Conservation (phyloP, 169 alveolate genomes). For the Miamiensis avidus region DNA sequence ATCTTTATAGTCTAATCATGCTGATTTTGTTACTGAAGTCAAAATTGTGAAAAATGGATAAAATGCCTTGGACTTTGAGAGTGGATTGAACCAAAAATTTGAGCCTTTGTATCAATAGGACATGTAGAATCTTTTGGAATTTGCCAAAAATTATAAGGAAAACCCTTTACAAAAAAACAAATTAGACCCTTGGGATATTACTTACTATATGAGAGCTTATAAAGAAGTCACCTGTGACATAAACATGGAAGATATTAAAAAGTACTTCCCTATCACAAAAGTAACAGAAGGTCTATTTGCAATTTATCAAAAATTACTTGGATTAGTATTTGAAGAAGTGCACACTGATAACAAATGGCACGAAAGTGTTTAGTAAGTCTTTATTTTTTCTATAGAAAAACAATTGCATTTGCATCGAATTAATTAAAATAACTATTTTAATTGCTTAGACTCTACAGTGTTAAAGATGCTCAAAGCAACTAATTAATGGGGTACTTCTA, state of each 20-base stretch:
- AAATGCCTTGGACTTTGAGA: neutral
- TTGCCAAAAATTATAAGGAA: neutral
- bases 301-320: neutral
- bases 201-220: neutral
- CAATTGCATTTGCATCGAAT: no score
- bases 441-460: neutral
- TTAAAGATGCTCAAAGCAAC: neutral
- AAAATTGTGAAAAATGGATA: neutral
- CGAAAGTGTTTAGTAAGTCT: neutral
- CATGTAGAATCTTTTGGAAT: neutral
- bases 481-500: slow-evolving; percentile 16
- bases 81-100: neutral
- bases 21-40: neutral
- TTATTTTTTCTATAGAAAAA: no score
- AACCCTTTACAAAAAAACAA: neutral
- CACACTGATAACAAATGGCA: neutral
- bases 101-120: neutral
- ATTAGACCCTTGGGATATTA: neutral
- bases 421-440: neutral
- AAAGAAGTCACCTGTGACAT: neutral
- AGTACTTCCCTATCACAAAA: neutral
- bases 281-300: neutral
- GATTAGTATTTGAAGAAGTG: neutral
- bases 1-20: neutral
- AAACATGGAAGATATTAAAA: neutral